Conservation (phyloP, 306 rosid species). For the Dryas alaskensis region DNA sequence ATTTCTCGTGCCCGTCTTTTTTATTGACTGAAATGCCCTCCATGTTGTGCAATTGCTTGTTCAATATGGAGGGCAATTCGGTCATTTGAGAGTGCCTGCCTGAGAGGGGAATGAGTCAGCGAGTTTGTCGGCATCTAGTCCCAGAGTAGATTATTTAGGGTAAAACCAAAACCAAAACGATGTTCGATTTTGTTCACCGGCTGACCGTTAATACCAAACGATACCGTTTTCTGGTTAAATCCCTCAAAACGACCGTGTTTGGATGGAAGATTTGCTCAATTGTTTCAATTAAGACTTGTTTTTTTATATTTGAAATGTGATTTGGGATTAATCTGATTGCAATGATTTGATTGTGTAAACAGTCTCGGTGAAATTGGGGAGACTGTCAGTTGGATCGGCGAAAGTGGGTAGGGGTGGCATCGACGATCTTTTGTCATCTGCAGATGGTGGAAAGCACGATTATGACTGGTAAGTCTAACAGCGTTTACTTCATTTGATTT, state of each 20-base stretch:
- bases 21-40: slow-evolving; percentile 6
- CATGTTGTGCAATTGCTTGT: not conserved
- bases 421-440: slow-evolving; percentile 74
- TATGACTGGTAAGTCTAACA: slow-evolving; percentile 66
- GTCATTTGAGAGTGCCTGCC: not conserved
- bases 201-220: not conserved
- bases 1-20: not conserved
- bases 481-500: not conserved
- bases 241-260: not conserved
- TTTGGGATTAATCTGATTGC: not conserved
- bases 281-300: no score
- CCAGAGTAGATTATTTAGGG: not conserved
- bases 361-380: slow-evolving; percentile 84
- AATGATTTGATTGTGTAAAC: not conserved
- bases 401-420: slow-evolving; percentile 60
- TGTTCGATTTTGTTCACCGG: not conserved
- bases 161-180: not conserved
- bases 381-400: slow-evolving; percentile 81
- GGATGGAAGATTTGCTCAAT: not conserved
- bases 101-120: not conserved
- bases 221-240: not conserved
- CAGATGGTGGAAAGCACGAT: slow-evolving; percentile 92
- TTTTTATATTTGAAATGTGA: not conserved
- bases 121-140: slow-evolving; percentile 8
- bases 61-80: not conserved